Conservation (phyloP, 1,284 basidiomycete species). For the Malassezia japonica region DNA sequence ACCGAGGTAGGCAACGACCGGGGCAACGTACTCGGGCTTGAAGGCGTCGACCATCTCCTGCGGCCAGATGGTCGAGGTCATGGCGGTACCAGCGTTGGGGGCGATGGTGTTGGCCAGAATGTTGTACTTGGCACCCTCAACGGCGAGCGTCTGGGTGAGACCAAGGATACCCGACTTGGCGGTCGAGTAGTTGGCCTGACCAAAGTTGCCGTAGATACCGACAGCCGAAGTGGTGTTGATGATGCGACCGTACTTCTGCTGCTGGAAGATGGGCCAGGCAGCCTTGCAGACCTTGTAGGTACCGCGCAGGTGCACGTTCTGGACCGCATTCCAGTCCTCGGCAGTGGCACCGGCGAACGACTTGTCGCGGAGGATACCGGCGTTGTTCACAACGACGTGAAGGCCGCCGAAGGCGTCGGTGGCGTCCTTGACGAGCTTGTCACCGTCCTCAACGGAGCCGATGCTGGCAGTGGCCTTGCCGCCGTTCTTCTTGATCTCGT, state of each 20-base stretch:
- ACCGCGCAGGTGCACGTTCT: slow-evolving; percentile 69
- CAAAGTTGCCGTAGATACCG: slow-evolving; percentile 87
- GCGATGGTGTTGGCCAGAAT: slow-evolving; percentile 82
- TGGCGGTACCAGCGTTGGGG: slow-evolving; percentile 64
- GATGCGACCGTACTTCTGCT: slow-evolving; percentile 94
- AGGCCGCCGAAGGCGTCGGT: slow-evolving; percentile 78
- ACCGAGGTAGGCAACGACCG: slow-evolving; percentile 80
- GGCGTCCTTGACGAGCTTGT: slow-evolving; percentile 76
- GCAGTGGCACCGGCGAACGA: slow-evolving; percentile 81
- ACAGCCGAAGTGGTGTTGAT: slow-evolving; percentile 86
- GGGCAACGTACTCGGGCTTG: slow-evolving; percentile 87
- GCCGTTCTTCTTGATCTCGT: slow-evolving; percentile 75
- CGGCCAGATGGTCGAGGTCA: slow-evolving; percentile 56
- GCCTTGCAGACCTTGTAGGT: slow-evolving; percentile 65
- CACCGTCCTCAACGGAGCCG: slow-evolving; percentile 80
- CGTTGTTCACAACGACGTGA: slow-evolving; percentile 83
- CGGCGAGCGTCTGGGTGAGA: slow-evolving; percentile 74
- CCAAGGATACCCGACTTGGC: slow-evolving; percentile 91
- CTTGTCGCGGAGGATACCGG: slow-evolving; percentile 78
- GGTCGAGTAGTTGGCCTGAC: slow-evolving; percentile 66
- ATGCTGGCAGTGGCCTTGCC: slow-evolving; percentile 77
- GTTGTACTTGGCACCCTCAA: slow-evolving; percentile 82
- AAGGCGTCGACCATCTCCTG: slow-evolving; percentile 89
- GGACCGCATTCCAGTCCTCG: slow-evolving; percentile 86
- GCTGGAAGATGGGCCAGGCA: slow-evolving; percentile 91